Conservation (phyloP, 306 rosid species). For the Malus fusca region DNA sequence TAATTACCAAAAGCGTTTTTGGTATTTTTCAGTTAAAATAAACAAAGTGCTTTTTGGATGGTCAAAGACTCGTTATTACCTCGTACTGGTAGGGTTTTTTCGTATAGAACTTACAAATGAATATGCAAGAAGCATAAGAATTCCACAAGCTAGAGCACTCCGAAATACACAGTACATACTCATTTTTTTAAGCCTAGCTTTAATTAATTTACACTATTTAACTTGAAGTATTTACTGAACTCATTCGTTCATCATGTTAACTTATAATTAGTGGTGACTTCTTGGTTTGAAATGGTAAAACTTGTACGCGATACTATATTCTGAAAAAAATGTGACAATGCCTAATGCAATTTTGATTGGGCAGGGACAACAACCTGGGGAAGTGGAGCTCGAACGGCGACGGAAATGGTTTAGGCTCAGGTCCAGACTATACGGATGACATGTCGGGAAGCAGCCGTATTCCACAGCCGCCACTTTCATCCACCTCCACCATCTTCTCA, state of each 20-base stretch:
- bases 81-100: neutral
- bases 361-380: slow-evolving; percentile 52
- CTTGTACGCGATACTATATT: neutral
- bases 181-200: neutral
- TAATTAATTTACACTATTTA: neutral
- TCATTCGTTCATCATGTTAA: neutral
- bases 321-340: neutral
- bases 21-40: too few relatives aligned
- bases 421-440: slow-evolving; percentile 46
- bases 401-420: slow-evolving; percentile 19
- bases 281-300: neutral
- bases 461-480: slow-evolving; percentile 4
- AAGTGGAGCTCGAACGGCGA: slow-evolving; percentile 45
- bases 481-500: slow-evolving; percentile 8
- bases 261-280: neutral
- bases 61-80: neutral
- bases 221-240: neutral
- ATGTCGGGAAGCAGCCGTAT: slow-evolving; percentile 34
- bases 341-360: neutral
- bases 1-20: too few relatives aligned
- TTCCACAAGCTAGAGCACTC: neutral
- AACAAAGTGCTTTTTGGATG: neutral
- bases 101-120: neutral
- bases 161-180: too few relatives aligned
- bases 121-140: neutral